Base-by-base conservation (phyloP, 495 filamentous ascomycete genomes). In the Penicillium cataractarum region DNA sequence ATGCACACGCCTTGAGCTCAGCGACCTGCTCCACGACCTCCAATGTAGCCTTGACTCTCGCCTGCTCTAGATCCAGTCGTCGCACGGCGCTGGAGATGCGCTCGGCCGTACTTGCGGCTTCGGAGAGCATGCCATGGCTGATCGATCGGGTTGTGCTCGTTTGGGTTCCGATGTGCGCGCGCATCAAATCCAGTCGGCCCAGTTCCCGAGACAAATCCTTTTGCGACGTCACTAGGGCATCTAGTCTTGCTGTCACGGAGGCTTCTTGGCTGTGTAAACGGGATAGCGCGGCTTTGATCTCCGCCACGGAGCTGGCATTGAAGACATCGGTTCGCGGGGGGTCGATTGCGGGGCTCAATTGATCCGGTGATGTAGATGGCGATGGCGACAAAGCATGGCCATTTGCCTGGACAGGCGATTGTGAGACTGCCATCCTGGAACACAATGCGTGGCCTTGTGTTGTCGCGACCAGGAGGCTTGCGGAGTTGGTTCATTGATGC, bases 1-100 rank as follows among this genome's bases (percentile, higher is more conserved):
- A 85, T 42, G 98, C 91, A 70, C 95, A 99, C 7, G 93, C 87
- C 74, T 97, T 97, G 51, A 99, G 89, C 78, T 99, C 95, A 8
- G 91, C 88, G 6, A 99, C 96, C 73, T 97, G 93, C 70, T 97
- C 94, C 4, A 98, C 95, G 24, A 99, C 93, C 37, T 89, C 87
- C 52, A 99, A 78, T 7, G 96, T 98, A 26, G 90, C 88, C 65
- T 92, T 91, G 8, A 98, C 96, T 31, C 92, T 85, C 12, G 89
- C 86, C 77, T 98, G 94, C 76, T 98, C 95, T 15, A 90, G 80
- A 70, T 99, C 95, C 17, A 99, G 85, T 10, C 85, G 81, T 62
- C 90, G 90, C 44, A 99, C 95, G 13, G 92, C 90, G 66, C 83
- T 82, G 15, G 92, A 95, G 65, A 98, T 91, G 55, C 90, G 89